Percentiles rank a stretch among this genome's conserved stretches.
Conservation (phyloP, 306 rosid genomes). For the Sphenostylis stenocarpa region DNA sequence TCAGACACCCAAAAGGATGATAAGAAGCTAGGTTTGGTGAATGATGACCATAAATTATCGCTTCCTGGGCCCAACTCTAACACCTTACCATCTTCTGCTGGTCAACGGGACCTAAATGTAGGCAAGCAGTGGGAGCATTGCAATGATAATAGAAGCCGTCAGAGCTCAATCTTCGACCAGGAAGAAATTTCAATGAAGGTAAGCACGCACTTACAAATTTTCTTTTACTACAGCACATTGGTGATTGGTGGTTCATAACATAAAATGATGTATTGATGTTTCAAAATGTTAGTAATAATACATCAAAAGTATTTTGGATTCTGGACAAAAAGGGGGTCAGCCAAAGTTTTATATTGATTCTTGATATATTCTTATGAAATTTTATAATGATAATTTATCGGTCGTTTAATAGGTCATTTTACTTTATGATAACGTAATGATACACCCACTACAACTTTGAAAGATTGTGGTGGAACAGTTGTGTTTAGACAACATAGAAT, state of each 20-base stretch:
- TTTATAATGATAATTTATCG: no score
- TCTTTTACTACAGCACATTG: conserved; percentile 18
- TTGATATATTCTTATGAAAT: no score
- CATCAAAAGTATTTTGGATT: background rate
- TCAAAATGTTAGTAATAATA: no score
- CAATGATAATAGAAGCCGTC: conserved; percentile 37
- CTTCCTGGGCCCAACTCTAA: conserved; percentile 43
- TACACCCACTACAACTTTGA: no score
- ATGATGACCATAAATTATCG: conserved; percentile 38
- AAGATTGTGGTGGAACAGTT: no score
- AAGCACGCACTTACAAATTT: conserved; percentile 28
- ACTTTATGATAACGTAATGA: no score
- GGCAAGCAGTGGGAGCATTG: conserved; percentile 45
- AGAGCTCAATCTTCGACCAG: conserved; percentile 41
- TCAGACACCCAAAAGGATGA: conserved; percentile 56
- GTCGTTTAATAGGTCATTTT: no score
- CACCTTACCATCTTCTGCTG: conserved; percentile 40
- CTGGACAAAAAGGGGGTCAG: background rate
- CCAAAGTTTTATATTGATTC: background rate
- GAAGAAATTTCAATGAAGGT: conserved; percentile 70
- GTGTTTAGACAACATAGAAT: no score
- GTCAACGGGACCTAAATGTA: conserved; percentile 42
- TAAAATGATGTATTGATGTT: background rate
- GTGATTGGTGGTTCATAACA: background rate
- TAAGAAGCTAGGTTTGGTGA: conserved; percentile 43